Evolutionary conservation across 805 yeast species (phyloP), one percentile per base, ranked within the genome.

Genomic region (Saccharomycopsis fermentans): DNA sequence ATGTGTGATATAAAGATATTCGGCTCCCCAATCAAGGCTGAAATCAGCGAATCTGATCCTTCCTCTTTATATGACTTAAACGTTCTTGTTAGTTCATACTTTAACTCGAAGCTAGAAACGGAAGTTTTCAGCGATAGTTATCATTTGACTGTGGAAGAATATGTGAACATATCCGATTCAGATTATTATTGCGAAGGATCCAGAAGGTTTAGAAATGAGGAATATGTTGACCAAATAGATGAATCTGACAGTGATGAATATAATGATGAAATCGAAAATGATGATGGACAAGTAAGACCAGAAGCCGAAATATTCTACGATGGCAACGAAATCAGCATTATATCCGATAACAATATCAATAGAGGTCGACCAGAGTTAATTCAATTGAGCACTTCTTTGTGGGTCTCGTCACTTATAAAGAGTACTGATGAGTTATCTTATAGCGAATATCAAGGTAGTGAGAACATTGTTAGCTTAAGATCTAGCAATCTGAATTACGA

Each of bases 401-500:
- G 63, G 63, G 62, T 62, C 9, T 59, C 63, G 11, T 54, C 58
- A 17, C 59, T 61, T 21, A 58, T 61, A 29, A 62, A 61, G 47
- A 61, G 54, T 35, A 29, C 59, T 6, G 50, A 21, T 9, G 29
- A 43, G 26, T 14, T 36, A 11, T 12, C 47, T 9, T 6, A 35
- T 19, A 43, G 54, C n/a, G 34, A 26, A 4, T 36, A 27, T 26
- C 21, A 24, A 24, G 47, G 52, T 16, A 32, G 12, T 6, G 39
- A 27, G 24, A 14, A 37, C 9, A 6, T 21, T 12, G 48, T 34
- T 26, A 47, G 29, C 16, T 6, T 17, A 11, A 36, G 36, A 34
- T 53, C 52, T 14, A 34, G 40, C 8, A 36, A 36, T 6, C 29
- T 16, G 26, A 16, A 29, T 17, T 24, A 24, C 19, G 29, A 26